Evolutionary conservation across 345 rosid genomes (phyloP), one percentile per base, ranked within the genome.

Genomic region (Carallia brachiata): DNA sequence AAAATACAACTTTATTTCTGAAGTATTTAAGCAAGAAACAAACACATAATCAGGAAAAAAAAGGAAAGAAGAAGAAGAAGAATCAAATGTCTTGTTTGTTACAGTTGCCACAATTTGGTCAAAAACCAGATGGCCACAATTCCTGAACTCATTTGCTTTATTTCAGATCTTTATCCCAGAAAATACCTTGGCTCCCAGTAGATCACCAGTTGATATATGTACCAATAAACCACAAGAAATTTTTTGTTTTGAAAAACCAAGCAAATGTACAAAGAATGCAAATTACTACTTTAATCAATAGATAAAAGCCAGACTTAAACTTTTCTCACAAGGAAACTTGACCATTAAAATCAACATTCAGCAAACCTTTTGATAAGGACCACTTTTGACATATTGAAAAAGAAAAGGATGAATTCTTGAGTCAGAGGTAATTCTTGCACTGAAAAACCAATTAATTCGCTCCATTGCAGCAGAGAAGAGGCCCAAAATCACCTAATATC

Each of bases 181-280:
- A 75, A 95, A 82, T 1, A 89, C 89, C 81, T 91, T 90, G 63
- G 87, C 93, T 76, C 97, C 85, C 69, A 89, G 80, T 15, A 93
- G 81, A 81, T 93, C 98, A 48, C 96, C 97, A 13, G 94, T 89
- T 64, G 97, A 93, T 83, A 93, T 83, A 76, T 93, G 97, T 53
- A 93, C 91, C 82, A 91, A 78, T 65, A 67, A 61, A 16, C 31
- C 4, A 50, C 50, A 59, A 8, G 28, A 36, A 47, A 0, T 40
- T 40, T 40, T 40, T 10, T 40, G 9, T 40, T 9, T 1, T 8
- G 3, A 1, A 44, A 9, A 12, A 44, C 12, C 0, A 44, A 7
- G 0, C 2, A 44, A 44, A 3, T 3, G 12, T 9, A 12, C 7
- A 58, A 16, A 47, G 8, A 8, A 47, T 31, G 57, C 32, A 19